Conservation (phyloP, 2,329 filamentous ascomycete species). For the Fusarium algeriense region DNA sequence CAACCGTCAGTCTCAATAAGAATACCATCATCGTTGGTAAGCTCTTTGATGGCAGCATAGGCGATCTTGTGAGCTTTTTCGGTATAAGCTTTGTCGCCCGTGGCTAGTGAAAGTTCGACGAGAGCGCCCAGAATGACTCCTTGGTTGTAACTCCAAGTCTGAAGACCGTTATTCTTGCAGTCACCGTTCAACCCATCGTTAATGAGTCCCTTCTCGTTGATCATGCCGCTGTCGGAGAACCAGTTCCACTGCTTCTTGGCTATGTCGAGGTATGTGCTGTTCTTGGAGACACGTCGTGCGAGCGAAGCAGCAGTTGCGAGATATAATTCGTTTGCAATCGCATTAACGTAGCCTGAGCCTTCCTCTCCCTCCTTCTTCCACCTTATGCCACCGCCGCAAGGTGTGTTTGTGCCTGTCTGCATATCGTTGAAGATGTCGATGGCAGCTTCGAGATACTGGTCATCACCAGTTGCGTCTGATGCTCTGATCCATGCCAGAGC, state of each 20-base stretch:
- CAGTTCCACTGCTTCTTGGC: constrained; percentile 66
- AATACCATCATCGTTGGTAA: constrained; percentile 61
- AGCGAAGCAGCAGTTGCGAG: constrained; percentile 65
- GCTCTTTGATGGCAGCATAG: constrained; percentile 61
- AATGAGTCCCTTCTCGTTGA: constrained; percentile 63
- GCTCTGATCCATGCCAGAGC: constrained; percentile 68
- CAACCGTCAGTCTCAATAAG: constrained; percentile 56
- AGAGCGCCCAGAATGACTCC: constrained; percentile 68
- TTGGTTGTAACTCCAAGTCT: constrained; percentile 69
- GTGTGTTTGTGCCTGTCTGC: constrained; percentile 59
- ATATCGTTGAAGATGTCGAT: constrained; percentile 69
- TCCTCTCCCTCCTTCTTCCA: constrained; percentile 64
- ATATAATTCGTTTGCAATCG: constrained; percentile 70
- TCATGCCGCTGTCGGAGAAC: constrained; percentile 64
- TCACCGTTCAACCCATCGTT: constrained; percentile 64
- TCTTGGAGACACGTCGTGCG: constrained; percentile 60
- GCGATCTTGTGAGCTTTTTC: constrained; percentile 62
- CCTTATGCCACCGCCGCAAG: constrained; percentile 67
- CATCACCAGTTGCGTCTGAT: constrained; percentile 66
- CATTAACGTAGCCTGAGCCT: constrained; percentile 59
- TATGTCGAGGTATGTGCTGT: constrained; percentile 59
- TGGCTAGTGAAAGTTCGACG: constrained; percentile 63
- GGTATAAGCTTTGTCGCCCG: constrained; percentile 57
- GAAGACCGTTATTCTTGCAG: constrained; percentile 65
- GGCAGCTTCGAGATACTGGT: constrained; percentile 66